Evolutionary conservation across 768 basidiomycete species (phyloP), one percentile per base, ranked within the genome.

Genomic region (Kwoniella mangroviensis): DNA sequence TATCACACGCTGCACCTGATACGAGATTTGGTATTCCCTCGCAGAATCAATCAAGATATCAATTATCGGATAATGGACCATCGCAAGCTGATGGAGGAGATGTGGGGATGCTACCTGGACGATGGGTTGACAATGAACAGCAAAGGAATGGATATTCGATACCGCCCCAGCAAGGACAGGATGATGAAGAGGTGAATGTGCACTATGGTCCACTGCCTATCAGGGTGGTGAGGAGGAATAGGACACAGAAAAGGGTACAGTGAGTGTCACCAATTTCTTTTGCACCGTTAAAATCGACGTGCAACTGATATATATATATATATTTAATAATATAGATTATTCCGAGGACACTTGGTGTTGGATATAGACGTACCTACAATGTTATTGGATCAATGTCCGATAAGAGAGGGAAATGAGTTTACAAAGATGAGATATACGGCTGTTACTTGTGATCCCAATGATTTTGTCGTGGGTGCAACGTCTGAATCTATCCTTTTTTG

Each of bases 401-500:
- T 76, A 83, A 87, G 56, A 88, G 90, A 67, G 87, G 93, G 93
- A 68, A 90, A 75, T 86, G 88, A 55, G 92, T 95, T 93, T 81
- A 93, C 92, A 0, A 91, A 93, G 83, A 95, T 98, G 94, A 89
- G 96, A 4, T 98, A 98, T 84, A 94, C 94, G 5, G 94, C 93
- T 0, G 91, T 95, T 5, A 97, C 94, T 11, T 93, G 94, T 81
- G 93, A 94, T 79, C 94, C 95, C 1, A 92, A 98, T 79, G 90
- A 95, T 42, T 97, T 95, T 79, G 89, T 90, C n/a, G 79, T 78
- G 52, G 66, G 76, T 76, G 0, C 24, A 41, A 49, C 43, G 3
- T 49, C 19, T 13, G 2, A 2, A 49, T 49, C 1, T 49, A 13
- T 49, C 13, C 10, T 4, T 11, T 6, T 19, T 12, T 49, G 11